phyloP scores from a whole-genome alignment of 2,329 filamentous ascomycete genomes.

The Aspergillus sp. region DNA sequence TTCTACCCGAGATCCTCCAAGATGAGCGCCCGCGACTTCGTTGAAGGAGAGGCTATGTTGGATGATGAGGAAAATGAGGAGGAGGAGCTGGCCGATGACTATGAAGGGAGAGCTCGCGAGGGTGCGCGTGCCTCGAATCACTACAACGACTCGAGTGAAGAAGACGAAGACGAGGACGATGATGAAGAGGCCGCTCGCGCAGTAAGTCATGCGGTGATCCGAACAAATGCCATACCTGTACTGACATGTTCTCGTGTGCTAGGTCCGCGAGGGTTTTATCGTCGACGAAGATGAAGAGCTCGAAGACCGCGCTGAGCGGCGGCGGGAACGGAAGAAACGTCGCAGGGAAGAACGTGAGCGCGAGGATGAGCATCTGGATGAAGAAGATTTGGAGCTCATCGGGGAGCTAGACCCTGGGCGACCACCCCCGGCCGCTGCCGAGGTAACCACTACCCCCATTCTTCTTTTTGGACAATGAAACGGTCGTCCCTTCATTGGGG shows the following conservation, averaged over 20 bases:
- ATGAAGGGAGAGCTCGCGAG: conserved; percentile 55
- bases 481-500: not conserved
- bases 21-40: conserved; percentile 66
- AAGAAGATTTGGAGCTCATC: conserved; percentile 94
- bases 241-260: conserved; percentile 16
- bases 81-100: conserved; percentile 77
- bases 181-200: conserved; percentile 80
- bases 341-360: conserved; percentile 74
- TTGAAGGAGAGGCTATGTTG: conserved; percentile 82
- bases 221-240: not conserved
- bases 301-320: conserved; percentile 61
- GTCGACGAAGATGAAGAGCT: conserved; percentile 87
- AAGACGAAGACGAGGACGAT: conserved; percentile 89
- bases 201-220: conserved; percentile 48
- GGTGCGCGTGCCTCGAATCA: conserved; percentile 41
- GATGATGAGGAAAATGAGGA: conserved; percentile 84
- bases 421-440: conserved; percentile 64
- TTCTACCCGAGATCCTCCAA: conserved; percentile 28
- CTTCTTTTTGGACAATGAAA: not conserved
- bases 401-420: conserved; percentile 74
- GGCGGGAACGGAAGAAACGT: conserved; percentile 72
- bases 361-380: conserved; percentile 81
- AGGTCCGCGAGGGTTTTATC: conserved; percentile 95
- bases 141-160: conserved; percentile 83
- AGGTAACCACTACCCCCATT: conserved; percentile 57